phyloP scores from a whole-genome alignment of 1,284 basidiomycete genomes.

The Leccinum solheimii region DNA sequence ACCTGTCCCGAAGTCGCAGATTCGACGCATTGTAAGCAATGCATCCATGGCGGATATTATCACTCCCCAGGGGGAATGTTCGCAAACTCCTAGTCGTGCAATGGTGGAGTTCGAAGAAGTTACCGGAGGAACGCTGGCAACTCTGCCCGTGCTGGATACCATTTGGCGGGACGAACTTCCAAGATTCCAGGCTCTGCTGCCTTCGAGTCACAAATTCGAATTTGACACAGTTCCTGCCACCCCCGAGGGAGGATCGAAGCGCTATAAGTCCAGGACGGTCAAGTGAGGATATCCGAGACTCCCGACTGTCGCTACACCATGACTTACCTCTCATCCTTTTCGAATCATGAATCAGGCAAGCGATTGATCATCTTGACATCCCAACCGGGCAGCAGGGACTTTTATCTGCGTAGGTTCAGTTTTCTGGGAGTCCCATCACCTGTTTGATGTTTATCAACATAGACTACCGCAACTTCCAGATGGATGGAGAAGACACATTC shows the following conservation, averaged over 20 bases:
- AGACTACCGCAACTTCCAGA: conserved; percentile 6
- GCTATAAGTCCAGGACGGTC: conserved; percentile 9
- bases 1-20: not conserved
- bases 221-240: conserved; percentile 8
- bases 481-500: conserved; percentile 15
- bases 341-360: conserved; percentile 3
- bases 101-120: not conserved
- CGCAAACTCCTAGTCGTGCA: not conserved
- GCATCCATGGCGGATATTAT: not conserved
- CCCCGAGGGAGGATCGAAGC: conserved; percentile 18
- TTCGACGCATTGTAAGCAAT: conserved; percentile 1
- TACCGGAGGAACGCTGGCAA: not conserved
- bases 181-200: not conserved
- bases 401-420: conserved; percentile 12
- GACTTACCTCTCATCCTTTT: not conserved
- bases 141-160: not conserved
- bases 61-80: not conserved
- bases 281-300: conserved; percentile 1
- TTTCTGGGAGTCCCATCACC: not conserved
- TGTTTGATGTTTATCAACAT: not conserved
- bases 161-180: conserved; percentile 3
- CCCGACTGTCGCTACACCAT: not conserved
- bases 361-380: not conserved
- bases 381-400: conserved; percentile 17
- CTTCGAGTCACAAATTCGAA: not conserved